A percentile compares a stretch with the other conserved stretches of the same genome.
Conservation (phyloP, 129 eudicot genomes). For the Sambucus nigra region DNA sequence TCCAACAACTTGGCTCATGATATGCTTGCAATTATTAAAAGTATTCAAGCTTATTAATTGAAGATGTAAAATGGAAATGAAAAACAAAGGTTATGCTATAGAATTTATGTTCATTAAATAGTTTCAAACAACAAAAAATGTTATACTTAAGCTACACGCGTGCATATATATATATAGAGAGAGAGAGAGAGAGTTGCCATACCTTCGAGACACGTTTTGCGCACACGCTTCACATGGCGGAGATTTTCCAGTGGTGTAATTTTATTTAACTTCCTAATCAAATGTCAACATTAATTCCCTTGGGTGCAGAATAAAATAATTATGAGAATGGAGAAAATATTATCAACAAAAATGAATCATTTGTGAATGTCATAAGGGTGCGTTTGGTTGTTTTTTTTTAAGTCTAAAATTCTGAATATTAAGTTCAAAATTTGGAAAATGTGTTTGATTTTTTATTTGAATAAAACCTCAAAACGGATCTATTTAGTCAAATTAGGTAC, state of each 20-base stretch:
- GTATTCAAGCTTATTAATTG: too few species aligned
- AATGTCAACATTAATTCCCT: background rate
- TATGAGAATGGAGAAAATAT: background rate
- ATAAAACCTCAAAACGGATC: too few species aligned
- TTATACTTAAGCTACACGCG: background rate
- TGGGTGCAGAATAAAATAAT: background rate
- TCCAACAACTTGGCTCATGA: too few species aligned
- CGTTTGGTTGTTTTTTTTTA: too few species aligned
- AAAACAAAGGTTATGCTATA: background rate
- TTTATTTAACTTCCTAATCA: constrained; percentile 61
- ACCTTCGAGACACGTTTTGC: constrained; percentile 48
- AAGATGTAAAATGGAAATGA: background rate
- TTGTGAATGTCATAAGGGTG: background rate
- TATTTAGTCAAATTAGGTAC: too few species aligned
- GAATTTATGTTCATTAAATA: background rate
- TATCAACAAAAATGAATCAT: too few species aligned
- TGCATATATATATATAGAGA: background rate
- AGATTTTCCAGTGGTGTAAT: constrained; percentile 65
- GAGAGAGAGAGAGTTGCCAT: background rate
- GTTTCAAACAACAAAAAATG: constrained; percentile 3
- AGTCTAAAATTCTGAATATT: too few species aligned
- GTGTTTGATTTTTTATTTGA: too few species aligned
- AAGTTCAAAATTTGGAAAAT: too few species aligned
- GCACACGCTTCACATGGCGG: constrained; percentile 83
- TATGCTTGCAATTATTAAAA: too few species aligned